A percentile compares a stretch with the other conserved stretches of the same genome.
Conservation (phyloP, 2,329 filamentous ascomycete genomes). For the Ceratocystis albifundus region DNA sequence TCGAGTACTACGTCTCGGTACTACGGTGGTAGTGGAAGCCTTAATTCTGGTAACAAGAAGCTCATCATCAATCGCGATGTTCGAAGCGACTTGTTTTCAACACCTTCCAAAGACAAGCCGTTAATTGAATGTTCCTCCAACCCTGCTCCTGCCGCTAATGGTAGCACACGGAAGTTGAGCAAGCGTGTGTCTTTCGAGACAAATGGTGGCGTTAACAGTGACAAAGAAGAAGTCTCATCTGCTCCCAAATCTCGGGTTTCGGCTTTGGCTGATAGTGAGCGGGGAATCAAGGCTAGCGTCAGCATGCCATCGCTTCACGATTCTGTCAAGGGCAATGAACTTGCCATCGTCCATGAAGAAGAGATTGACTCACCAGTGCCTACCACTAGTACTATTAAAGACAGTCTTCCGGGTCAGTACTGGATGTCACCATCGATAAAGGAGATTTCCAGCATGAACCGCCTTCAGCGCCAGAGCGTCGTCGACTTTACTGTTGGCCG, state of each 20-base stretch:
- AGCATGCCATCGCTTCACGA: slow-evolving; percentile 47
- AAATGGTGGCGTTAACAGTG: slow-evolving; percentile 35
- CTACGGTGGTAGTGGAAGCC: slow-evolving; percentile 49
- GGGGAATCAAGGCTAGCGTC: slow-evolving; percentile 18
- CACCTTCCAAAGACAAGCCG: slow-evolving; percentile 44
- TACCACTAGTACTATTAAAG: slow-evolving; percentile 28
- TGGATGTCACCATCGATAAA: slow-evolving; percentile 71
- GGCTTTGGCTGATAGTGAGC: slow-evolving; percentile 27
- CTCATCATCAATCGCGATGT: slow-evolving; percentile 84
- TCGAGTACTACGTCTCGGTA: slow-evolving; percentile 51
- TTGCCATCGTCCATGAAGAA: slow-evolving; percentile 69
- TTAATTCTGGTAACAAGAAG: slow-evolving; percentile 64
- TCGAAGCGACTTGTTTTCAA: slow-evolving; percentile 58
- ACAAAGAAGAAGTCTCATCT: slow-evolving; percentile 31
- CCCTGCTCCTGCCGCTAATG: slow-evolving; percentile 17
- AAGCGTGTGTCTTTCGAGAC: slow-evolving; percentile 92
- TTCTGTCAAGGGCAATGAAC: slow-evolving; percentile 60
- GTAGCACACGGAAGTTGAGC: slow-evolving; percentile 46
- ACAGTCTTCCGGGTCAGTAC: slow-evolving; percentile 59
- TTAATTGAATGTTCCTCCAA: slow-evolving; percentile 28
- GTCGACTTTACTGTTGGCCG: slow-evolving; percentile 71
- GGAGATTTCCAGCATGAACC: slow-evolving; percentile 68
- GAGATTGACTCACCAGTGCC: slow-evolving; percentile 34
- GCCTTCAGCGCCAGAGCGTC: slow-evolving; percentile 64
- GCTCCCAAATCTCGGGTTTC: slow-evolving; percentile 15